Base-by-base conservation (phyloP, 805 yeast species). In the Suhomyces faveliae region DNA sequence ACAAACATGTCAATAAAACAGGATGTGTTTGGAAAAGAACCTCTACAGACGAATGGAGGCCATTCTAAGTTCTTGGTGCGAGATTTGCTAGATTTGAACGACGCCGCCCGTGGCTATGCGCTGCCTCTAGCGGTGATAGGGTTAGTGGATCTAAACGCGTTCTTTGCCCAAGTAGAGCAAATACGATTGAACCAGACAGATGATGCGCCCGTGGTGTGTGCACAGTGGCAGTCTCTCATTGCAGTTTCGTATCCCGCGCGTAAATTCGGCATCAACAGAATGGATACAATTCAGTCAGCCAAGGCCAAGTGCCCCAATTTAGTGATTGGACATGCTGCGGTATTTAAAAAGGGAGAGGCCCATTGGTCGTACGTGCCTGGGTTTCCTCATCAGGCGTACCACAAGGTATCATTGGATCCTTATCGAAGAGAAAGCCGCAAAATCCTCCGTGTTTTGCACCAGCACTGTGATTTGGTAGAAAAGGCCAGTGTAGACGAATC, bases 401-500 rank as follows among this genome's bases (percentile, higher is more conserved):
- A 89, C 61, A 94, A 94, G 66, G 97, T 94, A 3, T 83, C 91
- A 1, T 68, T 94, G 46, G 98, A 94, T 60, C 96, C 96, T 0
- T 94, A 92, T 60, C 74, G 99, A 50, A 68, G 96, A 50, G 96
- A 89, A 59, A 84, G 94, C 50, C 71, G 96, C 13, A 87, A 86
- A 64, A 84, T 94, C 50, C 73, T 89, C 60, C 72, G 79, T 29
- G 68, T 92, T 0, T 77, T 94, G 57, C 77, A 78, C 47, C 62
- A 69, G 6, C 72, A 76, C 50, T 87, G 92, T 60, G 85, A 81
- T 48, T 56, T 76, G 12, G 89, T 89, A 0, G 96, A 94, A 63
- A 91, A 91, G 67, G 98, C 97, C 0, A 89, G 97, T 67, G 94
- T 91, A 15, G 99, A 94, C 67, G 99, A 94, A 67, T 84, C 90